Percentiles rank a stretch among this genome's conserved stretches.
Evolutionary conservation across 192 early-diverging fungal species (phyloP).

Genomic region (Coemansia sp.): DNA sequence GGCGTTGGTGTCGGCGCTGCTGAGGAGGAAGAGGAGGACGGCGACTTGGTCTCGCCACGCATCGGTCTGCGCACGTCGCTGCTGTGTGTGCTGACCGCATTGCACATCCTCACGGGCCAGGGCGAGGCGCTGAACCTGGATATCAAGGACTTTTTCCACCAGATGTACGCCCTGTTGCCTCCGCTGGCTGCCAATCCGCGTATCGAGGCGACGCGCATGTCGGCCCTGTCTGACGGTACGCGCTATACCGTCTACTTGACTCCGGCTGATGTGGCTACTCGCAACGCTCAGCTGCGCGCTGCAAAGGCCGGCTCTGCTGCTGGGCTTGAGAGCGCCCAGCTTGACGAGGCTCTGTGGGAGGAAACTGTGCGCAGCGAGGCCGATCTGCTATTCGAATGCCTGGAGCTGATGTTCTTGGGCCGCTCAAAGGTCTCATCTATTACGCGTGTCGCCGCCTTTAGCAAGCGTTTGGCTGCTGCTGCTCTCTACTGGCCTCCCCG

Average conservation of each 20-base stretch:
- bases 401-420: constrained; percentile 88
- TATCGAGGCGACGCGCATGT: constrained; percentile 62
- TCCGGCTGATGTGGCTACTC: constrained; percentile 43
- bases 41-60: constrained; percentile 30
- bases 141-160: constrained; percentile 86
- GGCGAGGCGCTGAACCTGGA: constrained; percentile 93
- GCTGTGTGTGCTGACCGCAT: constrained; percentile 88
- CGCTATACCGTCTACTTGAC: constrained; percentile 48
- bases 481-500: constrained; percentile 79
- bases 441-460: constrained; percentile 82
- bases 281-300: constrained; percentile 28
- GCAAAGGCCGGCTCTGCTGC: not conserved
- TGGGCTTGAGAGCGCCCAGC: constrained; percentile 21
- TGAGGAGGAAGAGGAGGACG: constrained; percentile 39
- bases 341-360: constrained; percentile 51
- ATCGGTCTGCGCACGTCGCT: constrained; percentile 71
- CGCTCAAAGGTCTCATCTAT: constrained; percentile 73
- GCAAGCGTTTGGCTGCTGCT: constrained; percentile 77
- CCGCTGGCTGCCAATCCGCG: constrained; percentile 68
- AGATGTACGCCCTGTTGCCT: constrained; percentile 80
- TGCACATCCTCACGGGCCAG: constrained; percentile 87
- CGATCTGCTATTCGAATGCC: constrained; percentile 79
- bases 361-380: constrained; percentile 68
- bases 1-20: constrained; percentile 53
- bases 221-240: constrained; percentile 48